phyloP scores from a whole-genome alignment of 768 basidiomycete species.

The Tephrocybe sp. region DNA sequence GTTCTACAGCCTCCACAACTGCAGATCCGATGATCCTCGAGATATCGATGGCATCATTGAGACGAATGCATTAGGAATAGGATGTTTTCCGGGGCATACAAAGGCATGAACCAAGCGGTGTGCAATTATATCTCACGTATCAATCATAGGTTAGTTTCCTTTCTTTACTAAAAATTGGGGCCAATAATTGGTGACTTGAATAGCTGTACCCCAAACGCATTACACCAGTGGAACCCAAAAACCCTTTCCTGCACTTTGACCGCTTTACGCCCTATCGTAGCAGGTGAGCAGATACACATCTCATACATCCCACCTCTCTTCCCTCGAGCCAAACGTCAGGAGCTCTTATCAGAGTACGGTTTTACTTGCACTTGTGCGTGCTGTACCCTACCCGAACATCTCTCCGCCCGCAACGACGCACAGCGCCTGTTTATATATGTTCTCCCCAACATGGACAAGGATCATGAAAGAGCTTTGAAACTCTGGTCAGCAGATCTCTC shows the following conservation, averaged over 20 bases:
- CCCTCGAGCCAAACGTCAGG: constrained; percentile 11
- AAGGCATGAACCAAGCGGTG: constrained; percentile 4
- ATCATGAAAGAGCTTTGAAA: no score
- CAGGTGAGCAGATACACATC: constrained; percentile 19
- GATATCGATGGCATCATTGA: constrained; percentile 12
- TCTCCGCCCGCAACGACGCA: constrained; percentile 18
- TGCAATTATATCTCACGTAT: constrained; percentile 6
- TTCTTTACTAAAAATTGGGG: constrained; percentile 10
- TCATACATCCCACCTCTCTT: constrained; percentile 4
- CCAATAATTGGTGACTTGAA: no score
- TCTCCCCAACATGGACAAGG: no score
- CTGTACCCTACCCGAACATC: constrained; percentile 12
- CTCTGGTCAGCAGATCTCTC: no score
- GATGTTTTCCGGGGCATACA: constrained; percentile 14
- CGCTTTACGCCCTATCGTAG: constrained; percentile 17
- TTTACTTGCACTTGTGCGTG: constrained; percentile 19
- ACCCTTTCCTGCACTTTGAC: constrained; percentile 5
- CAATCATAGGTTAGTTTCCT: constrained; percentile 17
- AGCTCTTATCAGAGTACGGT: constrained; percentile 8
- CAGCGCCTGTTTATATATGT: no score
- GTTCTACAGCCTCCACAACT: constrained; percentile 14
- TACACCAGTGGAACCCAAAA: constrained; percentile 12
- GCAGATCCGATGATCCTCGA: constrained; percentile 7
- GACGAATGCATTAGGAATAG: constrained; percentile 15
- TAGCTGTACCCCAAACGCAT: constrained; percentile 19